A percentile compares a stretch with the other conserved stretches of the same genome.
These are phyloP conservation scores for Hirschfeldia incana DNA, from an alignment of 345 rosid species.

Conservation along the genomic window DNA sequence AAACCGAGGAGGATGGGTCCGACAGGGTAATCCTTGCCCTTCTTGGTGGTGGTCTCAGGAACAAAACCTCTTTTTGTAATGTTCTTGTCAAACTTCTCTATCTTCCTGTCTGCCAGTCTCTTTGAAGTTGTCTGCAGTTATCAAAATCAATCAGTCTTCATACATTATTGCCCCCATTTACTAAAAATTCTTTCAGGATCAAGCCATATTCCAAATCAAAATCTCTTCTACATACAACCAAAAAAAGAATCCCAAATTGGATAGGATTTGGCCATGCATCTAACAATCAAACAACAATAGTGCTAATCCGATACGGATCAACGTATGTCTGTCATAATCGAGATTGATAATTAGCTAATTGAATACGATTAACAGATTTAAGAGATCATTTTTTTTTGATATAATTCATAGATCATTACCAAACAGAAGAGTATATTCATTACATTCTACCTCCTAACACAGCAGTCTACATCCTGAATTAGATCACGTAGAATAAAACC, in stretches of 20 bases:
- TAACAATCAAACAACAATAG: neutral
- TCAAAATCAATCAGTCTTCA: too few species aligned
- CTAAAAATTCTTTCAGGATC: neutral
- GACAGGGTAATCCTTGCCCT: constrained; percentile 87
- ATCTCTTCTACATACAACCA: neutral
- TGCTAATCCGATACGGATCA: neutral
- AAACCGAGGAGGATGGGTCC: constrained; percentile 96
- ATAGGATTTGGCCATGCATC: neutral
- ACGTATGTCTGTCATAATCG: neutral
- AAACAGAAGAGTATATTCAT: neutral
- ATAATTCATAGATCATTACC: neutral
- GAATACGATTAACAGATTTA: neutral
- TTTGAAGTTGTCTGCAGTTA: constrained; percentile 77
- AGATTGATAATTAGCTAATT: neutral
- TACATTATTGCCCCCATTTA: too few species aligned
- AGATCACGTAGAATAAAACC: neutral
- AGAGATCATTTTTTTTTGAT: neutral
- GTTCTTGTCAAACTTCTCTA: constrained; percentile 84
- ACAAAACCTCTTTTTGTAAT: constrained; percentile 83
- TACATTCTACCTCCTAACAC: neutral
- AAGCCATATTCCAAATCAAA: neutral
- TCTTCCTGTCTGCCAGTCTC: constrained; percentile 85
- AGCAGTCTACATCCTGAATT: neutral
- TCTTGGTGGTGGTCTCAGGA: constrained; percentile 79
- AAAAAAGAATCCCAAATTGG: neutral